A percentile compares a stretch with the other conserved stretches of the same genome.
These are phyloP conservation scores for Kurtzmaniella fragi DNA, from an alignment of 805 yeast species.

Conservation along the genomic window DNA sequence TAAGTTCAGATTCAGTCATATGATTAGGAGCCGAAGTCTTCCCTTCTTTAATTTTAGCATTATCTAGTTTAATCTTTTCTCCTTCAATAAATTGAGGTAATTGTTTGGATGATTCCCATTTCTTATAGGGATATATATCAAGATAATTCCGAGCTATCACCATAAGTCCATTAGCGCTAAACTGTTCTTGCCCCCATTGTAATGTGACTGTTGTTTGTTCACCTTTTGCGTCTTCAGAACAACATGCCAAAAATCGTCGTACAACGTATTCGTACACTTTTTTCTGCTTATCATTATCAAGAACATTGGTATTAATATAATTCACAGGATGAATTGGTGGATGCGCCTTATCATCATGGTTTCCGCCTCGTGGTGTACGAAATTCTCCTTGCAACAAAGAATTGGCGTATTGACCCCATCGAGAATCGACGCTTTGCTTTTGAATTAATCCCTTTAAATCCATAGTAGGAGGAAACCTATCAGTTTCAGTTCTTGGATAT, in stretches of 20 bases:
- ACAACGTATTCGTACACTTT: conserved; percentile 83
- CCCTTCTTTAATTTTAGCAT: conserved; percentile 64
- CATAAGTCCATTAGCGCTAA: conserved; percentile 66
- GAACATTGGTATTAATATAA: conserved; percentile 28
- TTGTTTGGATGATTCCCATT: conserved; percentile 66
- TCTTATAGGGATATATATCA: conserved; percentile 72
- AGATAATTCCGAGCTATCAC: conserved; percentile 74
- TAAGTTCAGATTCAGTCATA: conserved; percentile 88
- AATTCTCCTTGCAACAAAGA: conserved; percentile 38
- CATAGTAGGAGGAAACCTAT: conserved; percentile 72
- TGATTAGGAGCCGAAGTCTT: conserved; percentile 75
- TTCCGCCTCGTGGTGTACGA: conserved; percentile 72
- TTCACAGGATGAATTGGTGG: conserved; percentile 94
- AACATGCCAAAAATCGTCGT: conserved; percentile 83
- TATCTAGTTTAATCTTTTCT: conserved; percentile 50
- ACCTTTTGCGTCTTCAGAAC: conserved; percentile 89
- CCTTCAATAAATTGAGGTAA: conserved; percentile 61
- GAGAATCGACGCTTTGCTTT: conserved; percentile 49
- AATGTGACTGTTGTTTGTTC: conserved; percentile 54
- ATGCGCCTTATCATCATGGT: conserved; percentile 90
- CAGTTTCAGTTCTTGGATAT: conserved; percentile 98
- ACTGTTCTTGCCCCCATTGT: conserved; percentile 75
- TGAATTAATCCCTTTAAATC: conserved; percentile 57
- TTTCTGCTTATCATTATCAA: conserved; percentile 42
- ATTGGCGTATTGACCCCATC: conserved; percentile 74